These are phyloP conservation scores for Ustilago cynodontis DNA, from an alignment of 1,284 basidiomycete species.

Conservation along the genomic window DNA sequence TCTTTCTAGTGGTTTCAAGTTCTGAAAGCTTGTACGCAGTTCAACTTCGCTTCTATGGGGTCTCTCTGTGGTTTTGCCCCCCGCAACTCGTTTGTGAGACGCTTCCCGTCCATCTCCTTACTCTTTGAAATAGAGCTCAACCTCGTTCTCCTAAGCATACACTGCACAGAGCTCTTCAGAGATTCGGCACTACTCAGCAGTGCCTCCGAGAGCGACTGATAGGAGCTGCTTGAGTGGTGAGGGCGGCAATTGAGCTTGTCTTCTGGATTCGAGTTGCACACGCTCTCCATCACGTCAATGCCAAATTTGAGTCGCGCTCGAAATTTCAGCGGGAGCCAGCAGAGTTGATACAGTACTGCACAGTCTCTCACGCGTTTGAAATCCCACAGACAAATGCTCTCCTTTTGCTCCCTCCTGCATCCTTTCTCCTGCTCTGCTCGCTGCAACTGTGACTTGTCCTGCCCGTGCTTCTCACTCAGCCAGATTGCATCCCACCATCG, in stretches of 20 bases:
- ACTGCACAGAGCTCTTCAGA: background rate
- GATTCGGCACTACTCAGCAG: background rate
- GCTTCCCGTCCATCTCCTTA: background rate
- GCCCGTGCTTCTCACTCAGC: conserved; percentile 7
- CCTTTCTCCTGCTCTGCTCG: background rate
- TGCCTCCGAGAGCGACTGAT: background rate
- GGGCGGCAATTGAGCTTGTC: background rate
- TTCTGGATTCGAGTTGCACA: background rate
- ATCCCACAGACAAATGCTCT: background rate
- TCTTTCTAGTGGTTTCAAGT: too few relatives aligned
- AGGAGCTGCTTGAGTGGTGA: background rate
- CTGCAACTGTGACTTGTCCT: background rate
- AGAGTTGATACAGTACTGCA: background rate
- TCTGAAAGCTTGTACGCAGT: conserved; percentile 3
- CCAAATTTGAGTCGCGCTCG: conserved; percentile 29
- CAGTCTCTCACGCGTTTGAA: conserved; percentile 26
- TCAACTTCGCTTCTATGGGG: background rate
- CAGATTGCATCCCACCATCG: conserved; percentile 5
- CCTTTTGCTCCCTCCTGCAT: conserved; percentile 1
- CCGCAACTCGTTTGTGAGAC: background rate
- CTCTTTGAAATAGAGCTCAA: conserved; percentile 1
- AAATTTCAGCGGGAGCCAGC: conserved; percentile 9
- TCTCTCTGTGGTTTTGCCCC: background rate
- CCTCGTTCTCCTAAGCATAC: conserved; percentile 1
- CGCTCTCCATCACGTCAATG: conserved; percentile 18